These are phyloP conservation scores for Chaetomiaceae sp. DNA, from an alignment of 2,329 filamentous ascomycete species.

Conservation along the genomic window DNA sequence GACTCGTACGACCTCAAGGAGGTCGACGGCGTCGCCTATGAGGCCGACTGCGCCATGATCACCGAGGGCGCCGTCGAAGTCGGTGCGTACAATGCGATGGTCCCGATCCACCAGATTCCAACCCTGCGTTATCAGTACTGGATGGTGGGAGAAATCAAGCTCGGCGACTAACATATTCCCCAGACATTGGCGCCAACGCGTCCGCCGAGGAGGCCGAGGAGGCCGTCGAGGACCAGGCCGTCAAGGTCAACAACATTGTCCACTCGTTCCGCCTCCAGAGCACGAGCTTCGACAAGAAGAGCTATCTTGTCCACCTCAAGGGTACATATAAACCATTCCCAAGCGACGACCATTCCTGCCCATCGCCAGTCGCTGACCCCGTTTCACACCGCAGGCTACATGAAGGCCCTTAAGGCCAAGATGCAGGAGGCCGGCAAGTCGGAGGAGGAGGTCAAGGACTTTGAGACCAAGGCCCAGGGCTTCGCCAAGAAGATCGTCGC, in stretches of 20 bases:
- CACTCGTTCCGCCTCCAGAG: constrained; percentile 84
- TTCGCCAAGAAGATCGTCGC: constrained; percentile 79
- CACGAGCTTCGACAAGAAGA: constrained; percentile 82
- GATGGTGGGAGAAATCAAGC: background rate
- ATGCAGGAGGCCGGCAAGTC: constrained; percentile 56
- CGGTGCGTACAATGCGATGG: constrained; percentile 48
- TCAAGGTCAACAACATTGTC: constrained; percentile 89
- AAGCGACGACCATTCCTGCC: too few relatives aligned
- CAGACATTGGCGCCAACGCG: constrained; percentile 91
- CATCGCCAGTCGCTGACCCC: constrained; percentile 10
- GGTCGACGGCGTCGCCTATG: constrained; percentile 75
- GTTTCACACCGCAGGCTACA: constrained; percentile 55
- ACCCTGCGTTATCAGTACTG: too few relatives aligned
- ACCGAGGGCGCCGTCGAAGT: constrained; percentile 69
- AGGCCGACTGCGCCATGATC: constrained; percentile 91
- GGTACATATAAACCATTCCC: constrained; percentile 40
- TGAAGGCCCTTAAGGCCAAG: constrained; percentile 78
- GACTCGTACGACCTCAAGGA: constrained; percentile 85
- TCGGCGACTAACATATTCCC: background rate
- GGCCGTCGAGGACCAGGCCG: constrained; percentile 61
- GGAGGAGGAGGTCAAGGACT: constrained; percentile 66
- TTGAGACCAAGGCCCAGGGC: constrained; percentile 68
- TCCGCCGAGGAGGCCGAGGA: constrained; percentile 88
- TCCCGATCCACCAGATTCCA: background rate
- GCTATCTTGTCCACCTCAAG: constrained; percentile 80